A percentile compares a stretch with the other conserved stretches of the same genome.
Conservation (phyloP, 208 protist species). For the Crithidia bombi region DNA sequence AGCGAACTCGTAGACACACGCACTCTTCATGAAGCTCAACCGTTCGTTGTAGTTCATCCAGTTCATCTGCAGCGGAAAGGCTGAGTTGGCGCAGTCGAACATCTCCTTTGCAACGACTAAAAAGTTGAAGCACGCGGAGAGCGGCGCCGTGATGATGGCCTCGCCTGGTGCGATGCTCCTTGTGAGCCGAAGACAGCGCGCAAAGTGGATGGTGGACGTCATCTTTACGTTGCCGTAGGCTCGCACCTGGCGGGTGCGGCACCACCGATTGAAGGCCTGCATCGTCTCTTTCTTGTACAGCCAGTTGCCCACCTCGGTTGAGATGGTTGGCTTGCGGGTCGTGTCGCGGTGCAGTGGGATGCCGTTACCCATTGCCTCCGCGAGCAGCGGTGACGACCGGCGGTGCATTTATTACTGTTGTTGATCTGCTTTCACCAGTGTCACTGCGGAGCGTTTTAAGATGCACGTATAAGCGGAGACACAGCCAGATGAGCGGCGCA, state of each 20-base stretch:
- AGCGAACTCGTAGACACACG: conserved; percentile 63
- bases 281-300: conserved; percentile 81
- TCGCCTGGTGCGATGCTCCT: conserved; percentile 62
- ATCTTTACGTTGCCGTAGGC: conserved; percentile 82
- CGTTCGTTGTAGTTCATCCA: conserved; percentile 90
- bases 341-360: conserved; percentile 67
- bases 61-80: conserved; percentile 81
- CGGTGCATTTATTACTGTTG: conserved; percentile 11
- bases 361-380: conserved; percentile 17
- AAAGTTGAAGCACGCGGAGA: conserved; percentile 80
- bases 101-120: conserved; percentile 74
- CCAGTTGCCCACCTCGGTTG: conserved; percentile 81
- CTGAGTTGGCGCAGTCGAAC: conserved; percentile 37
- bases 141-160: conserved; percentile 77
- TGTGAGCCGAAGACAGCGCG: conserved; percentile 71
- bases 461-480: no score
- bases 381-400: conserved; percentile 16
- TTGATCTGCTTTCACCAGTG: not conserved
- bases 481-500: no score
- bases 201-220: conserved; percentile 66
- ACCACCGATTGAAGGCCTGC: conserved; percentile 73
- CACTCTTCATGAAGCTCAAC: conserved; percentile 58
- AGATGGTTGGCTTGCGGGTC: conserved; percentile 52
- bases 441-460: no score
- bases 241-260: conserved; percentile 59